These are phyloP conservation scores for Escovopsis sp. DNA, from an alignment of 2,329 filamentous ascomycete genomes.

Conservation along the genomic window DNA sequence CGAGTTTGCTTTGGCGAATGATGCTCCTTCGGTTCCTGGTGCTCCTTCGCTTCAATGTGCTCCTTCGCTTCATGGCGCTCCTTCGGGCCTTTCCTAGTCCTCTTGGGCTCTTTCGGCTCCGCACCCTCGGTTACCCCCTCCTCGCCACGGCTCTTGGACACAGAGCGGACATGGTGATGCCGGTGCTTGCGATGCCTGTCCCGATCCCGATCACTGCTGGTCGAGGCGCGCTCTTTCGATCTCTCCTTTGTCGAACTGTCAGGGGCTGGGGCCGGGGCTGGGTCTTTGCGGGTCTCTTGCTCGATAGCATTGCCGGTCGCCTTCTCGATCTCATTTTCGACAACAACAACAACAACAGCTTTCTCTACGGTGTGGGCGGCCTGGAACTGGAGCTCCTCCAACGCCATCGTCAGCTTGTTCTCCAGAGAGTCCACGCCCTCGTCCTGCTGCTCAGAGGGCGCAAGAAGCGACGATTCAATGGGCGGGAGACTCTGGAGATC, in stretches of 20 bases:
- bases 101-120: neutral
- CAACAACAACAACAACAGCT: slow-evolving; percentile 13
- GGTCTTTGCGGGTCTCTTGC: slow-evolving; percentile 20
- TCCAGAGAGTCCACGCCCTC: slow-evolving; percentile 14
- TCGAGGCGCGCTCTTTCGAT: slow-evolving; percentile 22
- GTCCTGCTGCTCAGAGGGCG: slow-evolving; percentile 9
- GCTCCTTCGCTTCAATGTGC: neutral
- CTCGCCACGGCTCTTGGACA: slow-evolving; percentile 18
- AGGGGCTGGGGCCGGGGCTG: slow-evolving; percentile 36
- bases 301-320: slow-evolving; percentile 20
- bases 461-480: slow-evolving; percentile 16
- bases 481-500: slow-evolving; percentile 15
- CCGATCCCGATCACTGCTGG: slow-evolving; percentile 23
- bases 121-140: slow-evolving; percentile 16
- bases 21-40: neutral
- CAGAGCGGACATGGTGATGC: slow-evolving; percentile 22
- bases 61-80: no score
- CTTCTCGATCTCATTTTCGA: slow-evolving; percentile 3
- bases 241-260: slow-evolving; percentile 41
- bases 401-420: slow-evolving; percentile 12
- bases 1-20: no score
- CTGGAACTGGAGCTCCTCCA: slow-evolving; percentile 17
- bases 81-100: neutral
- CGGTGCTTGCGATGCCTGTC: slow-evolving; percentile 28
- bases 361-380: slow-evolving; percentile 18